Evolutionary conservation across 1,284 basidiomycete genomes (phyloP), one percentile per base, ranked within the genome.

Genomic region (Bjerkandera adusta): DNA sequence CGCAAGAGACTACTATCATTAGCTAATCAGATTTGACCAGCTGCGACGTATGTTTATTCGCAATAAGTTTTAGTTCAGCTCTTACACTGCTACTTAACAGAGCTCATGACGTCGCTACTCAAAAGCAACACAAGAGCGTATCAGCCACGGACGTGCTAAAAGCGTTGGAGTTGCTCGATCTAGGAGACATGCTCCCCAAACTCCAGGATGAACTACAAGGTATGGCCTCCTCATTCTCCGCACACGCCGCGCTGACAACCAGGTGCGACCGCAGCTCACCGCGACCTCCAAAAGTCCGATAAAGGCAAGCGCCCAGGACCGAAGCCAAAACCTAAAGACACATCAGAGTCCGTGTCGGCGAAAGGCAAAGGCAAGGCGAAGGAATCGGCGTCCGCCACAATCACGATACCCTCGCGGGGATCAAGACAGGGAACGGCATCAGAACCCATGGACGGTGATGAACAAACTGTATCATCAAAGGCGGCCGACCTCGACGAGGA

Each of bases 61-160:
- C 27, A 35, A 13, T 22, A 12, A 2, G 30, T 40, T 33, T 33
- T 43, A 24, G 7, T 32, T 29, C 3, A 18, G 13, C 33, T 43
- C 2, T 21, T 27, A 25, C 13, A 2, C 11, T 50, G 4, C 25
- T 8, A 7, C 51, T 48, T 26, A 26, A 16, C 21, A 92, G 90
- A 3, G 88, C 92, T 0, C 92, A 95, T 57, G 92, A 95, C 55
- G 81, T 90, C n/a, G 89, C 92, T 0, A 67, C 77, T 13, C 81
- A 81, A 4, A 87, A 92, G 52, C 86, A 89, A 48, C 90, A 91
- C 63, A 96, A 94, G 64, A 88, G 85, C 52, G 89, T 96, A 43
- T 86, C 86, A 2, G 90, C 91, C 0, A 83, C 88, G 0, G 92
- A 96, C 61, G 90, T 97, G 0, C 75, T 95, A 50, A 90, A 87